Percentiles rank a stretch among this genome's conserved stretches.
phyloP scores from a whole-genome alignment of 768 basidiomycete genomes.

The Erythrobasidium yunnanense region DNA sequence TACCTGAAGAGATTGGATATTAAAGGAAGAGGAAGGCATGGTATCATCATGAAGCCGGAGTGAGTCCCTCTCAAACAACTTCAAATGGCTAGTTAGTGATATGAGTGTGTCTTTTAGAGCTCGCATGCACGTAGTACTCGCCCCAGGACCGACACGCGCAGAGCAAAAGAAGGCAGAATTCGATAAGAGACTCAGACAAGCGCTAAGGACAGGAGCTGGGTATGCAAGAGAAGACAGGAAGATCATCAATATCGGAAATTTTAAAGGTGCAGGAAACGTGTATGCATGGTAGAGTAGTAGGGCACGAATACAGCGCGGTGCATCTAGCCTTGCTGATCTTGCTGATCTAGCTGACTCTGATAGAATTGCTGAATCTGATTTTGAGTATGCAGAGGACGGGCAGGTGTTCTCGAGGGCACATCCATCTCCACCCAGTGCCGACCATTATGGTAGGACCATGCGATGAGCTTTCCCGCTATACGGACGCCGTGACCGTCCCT shows the following conservation, averaged over 20 bases:
- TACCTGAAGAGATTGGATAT: conserved; percentile 62
- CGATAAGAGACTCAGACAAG: conserved; percentile 53
- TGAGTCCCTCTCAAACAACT: background rate
- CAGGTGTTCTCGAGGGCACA: too few species aligned
- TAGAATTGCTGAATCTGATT: too few species aligned
- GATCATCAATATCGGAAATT: conserved; percentile 12
- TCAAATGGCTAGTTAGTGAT: background rate
- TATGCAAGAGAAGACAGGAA: conserved; percentile 5
- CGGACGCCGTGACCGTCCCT: too few species aligned
- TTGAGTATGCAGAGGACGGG: too few species aligned
- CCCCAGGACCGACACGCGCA: conserved; percentile 42
- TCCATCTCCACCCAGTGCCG: too few species aligned
- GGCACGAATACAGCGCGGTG: too few species aligned
- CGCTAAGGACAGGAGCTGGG: conserved; percentile 20
- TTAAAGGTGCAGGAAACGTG: background rate
- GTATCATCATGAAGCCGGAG: conserved; percentile 59
- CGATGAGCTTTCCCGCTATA: too few species aligned
- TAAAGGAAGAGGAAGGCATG: conserved; percentile 68
- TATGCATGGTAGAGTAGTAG: background rate
- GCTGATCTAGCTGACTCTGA: too few species aligned
- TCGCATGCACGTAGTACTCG: conserved; percentile 36
- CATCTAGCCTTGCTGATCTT: too few species aligned
- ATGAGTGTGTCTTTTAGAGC: conserved; percentile 7
- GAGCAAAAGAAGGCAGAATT: conserved; percentile 57
- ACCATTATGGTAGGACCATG: too few species aligned